Conservation (phyloP, 495 filamentous ascomycete species). For the Penicillium ochrochloron region DNA sequence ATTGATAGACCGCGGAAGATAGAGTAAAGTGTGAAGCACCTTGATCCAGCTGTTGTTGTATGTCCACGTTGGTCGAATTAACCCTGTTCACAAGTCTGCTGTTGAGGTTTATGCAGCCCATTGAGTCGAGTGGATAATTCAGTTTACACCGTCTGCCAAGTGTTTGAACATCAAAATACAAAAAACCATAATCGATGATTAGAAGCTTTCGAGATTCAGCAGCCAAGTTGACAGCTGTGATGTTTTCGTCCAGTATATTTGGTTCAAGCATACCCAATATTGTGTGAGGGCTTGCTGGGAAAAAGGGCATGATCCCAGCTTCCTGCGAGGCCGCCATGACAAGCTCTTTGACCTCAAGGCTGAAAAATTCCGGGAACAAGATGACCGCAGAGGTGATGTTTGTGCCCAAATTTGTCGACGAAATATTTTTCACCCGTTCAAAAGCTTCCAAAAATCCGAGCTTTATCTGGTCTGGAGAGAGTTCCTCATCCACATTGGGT, state of each 20-base stretch:
- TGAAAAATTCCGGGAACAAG: neutral
- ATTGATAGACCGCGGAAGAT: neutral
- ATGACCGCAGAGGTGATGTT: neutral
- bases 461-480: neutral
- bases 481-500: neutral
- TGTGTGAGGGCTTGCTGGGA: neutral
- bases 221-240: neutral
- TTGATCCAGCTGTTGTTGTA: neutral
- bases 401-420: neutral
- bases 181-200: neutral
- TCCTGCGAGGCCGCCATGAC: neutral
- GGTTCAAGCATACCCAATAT: neutral
- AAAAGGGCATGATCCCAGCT: neutral
- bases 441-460: neutral
- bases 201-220: neutral
- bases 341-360: neutral
- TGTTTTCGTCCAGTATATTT: neutral
- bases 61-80: neutral
- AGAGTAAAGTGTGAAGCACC: neutral
- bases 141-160: neutral
- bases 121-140: neutral
- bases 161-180: neutral
- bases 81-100: neutral
- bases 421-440: neutral
- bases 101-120: neutral